A percentile compares a stretch with the other conserved stretches of the same genome.
Evolutionary conservation across 305 asterid species (phyloP).

Genomic region (Plantago coronopus): DNA sequence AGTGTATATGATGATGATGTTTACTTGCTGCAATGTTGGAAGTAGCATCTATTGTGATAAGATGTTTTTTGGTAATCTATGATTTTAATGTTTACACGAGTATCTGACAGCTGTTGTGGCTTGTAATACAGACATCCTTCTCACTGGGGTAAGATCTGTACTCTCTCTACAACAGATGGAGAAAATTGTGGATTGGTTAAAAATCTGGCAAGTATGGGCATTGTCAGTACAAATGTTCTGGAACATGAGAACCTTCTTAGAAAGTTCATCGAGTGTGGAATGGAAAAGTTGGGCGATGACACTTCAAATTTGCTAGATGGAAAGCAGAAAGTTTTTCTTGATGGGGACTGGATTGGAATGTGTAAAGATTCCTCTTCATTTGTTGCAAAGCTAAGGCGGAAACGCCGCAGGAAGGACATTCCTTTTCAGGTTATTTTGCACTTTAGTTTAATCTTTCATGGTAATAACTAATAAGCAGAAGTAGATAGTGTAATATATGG

Average conservation of each 20-base stretch:
- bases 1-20: neutral
- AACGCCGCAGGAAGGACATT: conserved; percentile 64
- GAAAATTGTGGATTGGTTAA: conserved; percentile 97
- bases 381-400: conserved; percentile 59
- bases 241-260: conserved; percentile 41
- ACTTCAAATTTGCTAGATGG: conserved; percentile 38
- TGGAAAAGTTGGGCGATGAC: conserved; percentile 63
- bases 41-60: neutral
- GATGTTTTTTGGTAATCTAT: neutral
- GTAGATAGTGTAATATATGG: conserved; percentile 6
- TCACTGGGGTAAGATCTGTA: conserved; percentile 95
- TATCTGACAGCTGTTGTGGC: conserved; percentile 26
- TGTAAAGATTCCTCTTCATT: conserved; percentile 71
- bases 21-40: neutral
- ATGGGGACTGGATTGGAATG: conserved; percentile 91
- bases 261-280: conserved; percentile 56
- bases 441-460: conserved; percentile 24
- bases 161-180: conserved; percentile 94
- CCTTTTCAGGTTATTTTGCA: conserved; percentile 57
- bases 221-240: conserved; percentile 56
- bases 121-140: conserved; percentile 76
- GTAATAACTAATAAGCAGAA: conserved; percentile 7
- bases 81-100: conserved; percentile 1
- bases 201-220: conserved; percentile 85
- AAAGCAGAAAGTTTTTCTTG: conserved; percentile 65